Percentiles rank a stretch among this genome's conserved stretches.
Conservation (phyloP, 768 basidiomycete genomes). For the Calocybe cyanea region DNA sequence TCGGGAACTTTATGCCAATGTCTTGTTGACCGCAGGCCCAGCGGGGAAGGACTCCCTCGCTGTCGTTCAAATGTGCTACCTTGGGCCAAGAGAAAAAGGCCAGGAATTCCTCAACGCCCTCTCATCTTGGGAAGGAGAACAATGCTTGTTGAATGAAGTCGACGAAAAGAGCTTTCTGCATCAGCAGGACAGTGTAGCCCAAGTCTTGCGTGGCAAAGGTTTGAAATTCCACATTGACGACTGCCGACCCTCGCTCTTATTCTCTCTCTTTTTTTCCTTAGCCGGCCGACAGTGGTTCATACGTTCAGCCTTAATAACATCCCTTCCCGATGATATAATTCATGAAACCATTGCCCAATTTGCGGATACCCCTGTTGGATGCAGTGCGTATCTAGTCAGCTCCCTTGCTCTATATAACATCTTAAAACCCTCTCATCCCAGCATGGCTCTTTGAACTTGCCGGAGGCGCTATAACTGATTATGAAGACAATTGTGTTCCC, state of each 20-base stretch:
- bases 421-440: constrained; percentile 22
- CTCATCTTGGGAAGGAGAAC: constrained; percentile 85
- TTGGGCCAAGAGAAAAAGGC: constrained; percentile 70
- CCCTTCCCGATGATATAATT: constrained; percentile 83
- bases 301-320: constrained; percentile 78
- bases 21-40: constrained; percentile 87
- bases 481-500: constrained; percentile 71
- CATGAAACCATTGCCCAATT: constrained; percentile 81
- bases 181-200: constrained; percentile 91
- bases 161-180: constrained; percentile 84
- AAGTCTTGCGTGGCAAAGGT: constrained; percentile 85
- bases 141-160: constrained; percentile 85
- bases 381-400: constrained; percentile 50
- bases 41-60: constrained; percentile 79
- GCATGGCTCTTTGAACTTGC: constrained; percentile 93
- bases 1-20: constrained; percentile 84
- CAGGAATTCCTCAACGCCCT: constrained; percentile 79
- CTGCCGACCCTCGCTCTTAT: background rate
- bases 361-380: constrained; percentile 80
- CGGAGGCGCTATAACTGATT: constrained; percentile 74
- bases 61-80: constrained; percentile 89
- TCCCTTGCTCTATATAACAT: background rate
- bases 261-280: constrained; percentile 21
- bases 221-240: background rate
- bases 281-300: constrained; percentile 90